Base-by-base conservation (phyloP, 768 basidiomycete genomes). In the Leccinum variicolor region DNA sequence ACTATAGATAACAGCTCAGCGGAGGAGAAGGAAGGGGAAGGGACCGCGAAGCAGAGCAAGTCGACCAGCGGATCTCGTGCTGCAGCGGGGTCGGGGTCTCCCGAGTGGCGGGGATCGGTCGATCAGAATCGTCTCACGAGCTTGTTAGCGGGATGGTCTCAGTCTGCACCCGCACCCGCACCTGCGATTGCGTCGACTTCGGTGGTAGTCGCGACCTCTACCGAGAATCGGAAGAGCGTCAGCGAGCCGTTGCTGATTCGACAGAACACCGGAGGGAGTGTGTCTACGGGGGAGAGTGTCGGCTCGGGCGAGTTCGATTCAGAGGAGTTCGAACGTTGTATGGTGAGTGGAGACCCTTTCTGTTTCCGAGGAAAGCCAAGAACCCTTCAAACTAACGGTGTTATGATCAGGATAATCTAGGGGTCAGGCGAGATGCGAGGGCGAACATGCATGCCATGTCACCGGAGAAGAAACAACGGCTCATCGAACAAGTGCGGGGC, bases 201-300 rank as follows among this genome's bases (percentile, higher is more conserved):
- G 17, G 54, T 52, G 7, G 59, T 64, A 34, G 61, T 74, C 23
- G 64, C 70, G 3, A 64, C 69, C 4, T 54, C 74, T 8, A 60
- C 71, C 0, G 76, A 75, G 43, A 77, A 76, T 57, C 77, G 82
- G 62, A 85, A 81, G 72, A 86, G 79, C 56, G 85, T 90, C 53
- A 92, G 90, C 68, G 90, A 89, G 56, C 90, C 89, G 1, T 79
- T 75, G 29, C 77, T 85, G 6, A 71, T 87, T 14, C 78, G 84
- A 45, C 79, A 80, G 46, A 69, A 76, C 49, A 74, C 73, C 14
- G 74, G 75, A 4, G 75, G 71, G 23, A 67, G 64, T 36, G 31
- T 65, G 26, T 64, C 62, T 49, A 60, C 54, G n/a, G 48, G 61
- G 17, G 74, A 74, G 17, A 75, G 76, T 19, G 68, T 63, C 31